Conservation (phyloP, 2,329 filamentous ascomycete species). For the Ceratocystiopsis sp. region DNA sequence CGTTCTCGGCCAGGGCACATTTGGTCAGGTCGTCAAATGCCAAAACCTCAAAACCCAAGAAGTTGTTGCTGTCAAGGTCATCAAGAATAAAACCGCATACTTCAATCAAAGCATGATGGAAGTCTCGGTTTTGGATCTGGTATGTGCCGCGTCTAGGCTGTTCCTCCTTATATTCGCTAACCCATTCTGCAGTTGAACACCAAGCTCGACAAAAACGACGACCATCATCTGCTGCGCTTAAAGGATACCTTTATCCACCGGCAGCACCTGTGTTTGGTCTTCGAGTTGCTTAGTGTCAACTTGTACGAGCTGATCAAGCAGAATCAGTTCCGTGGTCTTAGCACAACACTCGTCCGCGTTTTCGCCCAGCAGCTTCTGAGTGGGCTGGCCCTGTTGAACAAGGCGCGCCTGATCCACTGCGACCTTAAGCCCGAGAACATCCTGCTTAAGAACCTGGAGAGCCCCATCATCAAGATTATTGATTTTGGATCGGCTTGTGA, state of each 20-base stretch:
- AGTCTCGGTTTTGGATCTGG: conserved; percentile 88
- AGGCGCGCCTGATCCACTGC: conserved; percentile 92
- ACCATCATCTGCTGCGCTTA: conserved; percentile 83
- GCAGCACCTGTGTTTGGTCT: conserved; percentile 91
- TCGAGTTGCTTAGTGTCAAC: conserved; percentile 92
- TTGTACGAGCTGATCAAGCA: conserved; percentile 98
- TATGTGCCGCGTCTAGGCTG: conserved; percentile 23
- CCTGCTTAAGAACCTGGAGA: conserved; percentile 90
- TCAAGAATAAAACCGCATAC: conserved; percentile 97
- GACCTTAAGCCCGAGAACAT: conserved; percentile 98
- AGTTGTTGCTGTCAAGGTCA: conserved; percentile 95
- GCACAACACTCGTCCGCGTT: conserved; percentile 89
- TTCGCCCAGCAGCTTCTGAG: conserved; percentile 95
- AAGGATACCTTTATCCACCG: conserved; percentile 98
- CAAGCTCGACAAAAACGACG: conserved; percentile 97
- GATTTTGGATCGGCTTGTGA: conserved; percentile 98
- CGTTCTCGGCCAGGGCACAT: conserved; percentile 91
- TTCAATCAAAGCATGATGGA: conserved; percentile 99
- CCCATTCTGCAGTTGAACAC: conserved; percentile 59
- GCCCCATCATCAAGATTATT: conserved; percentile 98
- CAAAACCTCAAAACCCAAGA: conserved; percentile 97
- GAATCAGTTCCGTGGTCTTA: conserved; percentile 94
- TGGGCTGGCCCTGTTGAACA: conserved; percentile 80
- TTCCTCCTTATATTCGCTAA: conserved; percentile 1
- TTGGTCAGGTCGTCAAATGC: conserved; percentile 97